These are phyloP conservation scores for Endocarpon pusillum DNA, from an alignment of 495 filamentous ascomycete genomes.

Conservation along the genomic window DNA sequence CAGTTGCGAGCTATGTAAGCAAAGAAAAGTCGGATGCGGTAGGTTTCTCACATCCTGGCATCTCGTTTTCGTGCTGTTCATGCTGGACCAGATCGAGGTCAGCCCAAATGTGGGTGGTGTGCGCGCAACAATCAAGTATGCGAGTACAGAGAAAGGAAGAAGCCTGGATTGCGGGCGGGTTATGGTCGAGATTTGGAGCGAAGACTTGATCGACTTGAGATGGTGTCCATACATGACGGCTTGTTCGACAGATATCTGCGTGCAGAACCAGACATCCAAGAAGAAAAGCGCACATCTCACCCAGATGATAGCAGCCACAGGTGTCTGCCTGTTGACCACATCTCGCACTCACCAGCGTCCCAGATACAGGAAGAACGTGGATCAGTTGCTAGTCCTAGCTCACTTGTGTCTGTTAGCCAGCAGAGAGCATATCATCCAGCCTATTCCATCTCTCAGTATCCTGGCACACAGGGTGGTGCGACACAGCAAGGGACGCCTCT, in stretches of 20 bases:
- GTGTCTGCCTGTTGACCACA: not conserved
- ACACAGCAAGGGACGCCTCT: not conserved
- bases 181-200: constrained; percentile 81
- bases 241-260: constrained; percentile 32
- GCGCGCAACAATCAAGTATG: constrained; percentile 56
- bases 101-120: constrained; percentile 82
- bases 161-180: constrained; percentile 66
- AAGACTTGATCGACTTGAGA: constrained; percentile 41
- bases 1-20: constrained; percentile 69
- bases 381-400: constrained; percentile 1
- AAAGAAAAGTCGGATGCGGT: constrained; percentile 70
- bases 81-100: constrained; percentile 41
- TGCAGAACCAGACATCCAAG: constrained; percentile 27
- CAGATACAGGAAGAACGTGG: not conserved
- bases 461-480: not conserved
- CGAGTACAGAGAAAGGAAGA: constrained; percentile 75
- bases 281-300: constrained; percentile 22
- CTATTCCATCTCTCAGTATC: not conserved
- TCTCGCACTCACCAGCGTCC: not conserved
- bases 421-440: constrained; percentile 1
- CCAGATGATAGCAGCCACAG: constrained; percentile 9
- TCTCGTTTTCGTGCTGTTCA: constrained; percentile 3
- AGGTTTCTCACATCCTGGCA: constrained; percentile 7
- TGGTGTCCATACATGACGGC: constrained; percentile 27
- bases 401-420: not conserved